Conservation (phyloP, 23 red algal species). For the Cyanidiococcus yangmingshanensis region DNA sequence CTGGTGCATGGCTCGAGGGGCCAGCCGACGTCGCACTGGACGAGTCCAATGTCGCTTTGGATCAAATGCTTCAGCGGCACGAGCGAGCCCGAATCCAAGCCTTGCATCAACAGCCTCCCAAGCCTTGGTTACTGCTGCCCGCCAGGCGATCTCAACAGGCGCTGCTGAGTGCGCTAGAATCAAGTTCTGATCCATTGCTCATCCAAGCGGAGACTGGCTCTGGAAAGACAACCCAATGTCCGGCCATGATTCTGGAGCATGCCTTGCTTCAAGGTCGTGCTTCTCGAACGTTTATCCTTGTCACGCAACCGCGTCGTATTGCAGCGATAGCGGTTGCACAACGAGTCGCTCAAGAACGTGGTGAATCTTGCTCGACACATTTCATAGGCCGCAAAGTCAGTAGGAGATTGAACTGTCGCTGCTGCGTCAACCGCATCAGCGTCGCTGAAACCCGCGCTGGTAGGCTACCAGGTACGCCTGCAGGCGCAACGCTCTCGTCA, state of each 20-base stretch:
- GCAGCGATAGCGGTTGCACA: conserved; percentile 82
- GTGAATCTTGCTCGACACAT: conserved; percentile 6
- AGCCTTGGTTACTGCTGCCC: neutral
- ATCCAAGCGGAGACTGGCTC: conserved; percentile 76
- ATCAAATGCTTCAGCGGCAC: neutral
- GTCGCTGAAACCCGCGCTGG: neutral
- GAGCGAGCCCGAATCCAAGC: neutral
- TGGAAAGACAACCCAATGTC: conserved; percentile 91
- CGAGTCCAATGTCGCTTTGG: neutral
- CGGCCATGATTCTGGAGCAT: conserved; percentile 60
- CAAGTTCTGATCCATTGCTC: conserved; percentile 16
- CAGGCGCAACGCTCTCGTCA: conserved; percentile 25
- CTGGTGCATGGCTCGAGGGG: neutral
- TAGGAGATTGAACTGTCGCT: too few species aligned
- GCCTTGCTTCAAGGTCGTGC: conserved; percentile 16
- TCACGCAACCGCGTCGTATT: conserved; percentile 80
- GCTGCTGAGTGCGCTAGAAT: neutral
- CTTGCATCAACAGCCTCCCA: neutral
- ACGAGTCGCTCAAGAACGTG: conserved; percentile 69
- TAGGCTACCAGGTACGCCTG: conserved; percentile 63
- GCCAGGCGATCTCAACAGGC: neutral
- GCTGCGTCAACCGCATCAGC: too few species aligned
- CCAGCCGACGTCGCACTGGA: neutral
- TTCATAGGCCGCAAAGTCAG: neutral
- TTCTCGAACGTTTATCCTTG: conserved; percentile 38